A percentile compares a stretch with the other conserved stretches of the same genome.
phyloP scores from a whole-genome alignment of 495 filamentous ascomycete species.

The Neurospora sp. region DNA sequence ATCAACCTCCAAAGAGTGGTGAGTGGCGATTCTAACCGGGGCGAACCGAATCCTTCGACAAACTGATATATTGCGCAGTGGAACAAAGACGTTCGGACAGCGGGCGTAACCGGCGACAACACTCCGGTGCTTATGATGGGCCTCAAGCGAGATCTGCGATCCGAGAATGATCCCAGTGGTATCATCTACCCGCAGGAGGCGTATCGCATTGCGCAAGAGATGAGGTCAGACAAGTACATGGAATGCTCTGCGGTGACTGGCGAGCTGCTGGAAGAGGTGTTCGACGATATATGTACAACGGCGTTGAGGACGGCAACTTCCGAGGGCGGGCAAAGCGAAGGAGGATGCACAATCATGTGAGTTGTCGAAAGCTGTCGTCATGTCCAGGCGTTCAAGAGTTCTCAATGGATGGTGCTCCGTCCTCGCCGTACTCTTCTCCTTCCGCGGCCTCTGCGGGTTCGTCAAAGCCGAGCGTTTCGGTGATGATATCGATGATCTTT shows the following conservation, averaged over 20 bases:
- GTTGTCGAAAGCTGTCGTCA: background rate
- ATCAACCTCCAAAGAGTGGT: slow-evolving; percentile 51
- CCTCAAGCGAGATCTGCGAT: slow-evolving; percentile 70
- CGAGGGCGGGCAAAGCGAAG: slow-evolving; percentile 35
- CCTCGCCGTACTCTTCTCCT: slow-evolving; percentile 11
- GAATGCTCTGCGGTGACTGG: slow-evolving; percentile 88
- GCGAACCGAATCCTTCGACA: slow-evolving; percentile 3
- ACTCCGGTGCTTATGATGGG: slow-evolving; percentile 71
- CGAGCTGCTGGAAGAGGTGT: slow-evolving; percentile 60
- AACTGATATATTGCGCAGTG: slow-evolving; percentile 38
- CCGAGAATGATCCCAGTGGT: slow-evolving; percentile 50
- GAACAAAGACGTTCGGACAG: slow-evolving; percentile 53
- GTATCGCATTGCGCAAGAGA: slow-evolving; percentile 65
- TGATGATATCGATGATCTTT: slow-evolving; percentile 31
- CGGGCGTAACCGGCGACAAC: slow-evolving; percentile 48
- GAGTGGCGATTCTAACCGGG: slow-evolving; percentile 14
- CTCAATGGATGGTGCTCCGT: slow-evolving; percentile 22
- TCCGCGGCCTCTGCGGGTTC: slow-evolving; percentile 15
- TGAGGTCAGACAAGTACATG: slow-evolving; percentile 78
- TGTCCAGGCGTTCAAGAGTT: slow-evolving; percentile 14
- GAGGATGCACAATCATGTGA: slow-evolving; percentile 31
- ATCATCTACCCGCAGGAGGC: slow-evolving; percentile 67
- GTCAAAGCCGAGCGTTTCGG: slow-evolving; percentile 29
- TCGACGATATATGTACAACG: slow-evolving; percentile 68
- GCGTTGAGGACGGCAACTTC: slow-evolving; percentile 50